These are phyloP conservation scores for Bidens hawaiensis DNA, from an alignment of 140 eudicot genomes.

Conservation along the genomic window DNA sequence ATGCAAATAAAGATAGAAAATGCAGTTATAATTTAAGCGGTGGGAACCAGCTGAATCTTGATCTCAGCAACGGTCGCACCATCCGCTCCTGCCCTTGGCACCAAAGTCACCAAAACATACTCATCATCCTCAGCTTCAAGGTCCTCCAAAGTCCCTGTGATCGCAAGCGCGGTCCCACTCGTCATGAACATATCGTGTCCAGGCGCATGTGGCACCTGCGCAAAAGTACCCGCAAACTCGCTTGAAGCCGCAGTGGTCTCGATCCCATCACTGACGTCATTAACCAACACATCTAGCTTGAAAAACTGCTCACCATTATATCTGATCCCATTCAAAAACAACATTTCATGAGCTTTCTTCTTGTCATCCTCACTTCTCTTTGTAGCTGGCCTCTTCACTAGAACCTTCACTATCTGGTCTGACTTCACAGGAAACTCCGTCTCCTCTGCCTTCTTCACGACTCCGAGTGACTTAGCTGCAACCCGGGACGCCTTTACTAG, in stretches of 20 bases:
- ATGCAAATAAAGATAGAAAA: neutral
- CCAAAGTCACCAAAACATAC: conserved; percentile 26
- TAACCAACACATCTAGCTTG: conserved; percentile 53
- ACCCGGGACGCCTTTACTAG: neutral
- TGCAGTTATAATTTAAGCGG: neutral
- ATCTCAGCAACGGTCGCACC: conserved; percentile 13
- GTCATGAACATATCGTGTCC: conserved; percentile 15
- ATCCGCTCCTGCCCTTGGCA: conserved; percentile 18
- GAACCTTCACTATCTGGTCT: conserved; percentile 17
- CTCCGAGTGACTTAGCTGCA: neutral
- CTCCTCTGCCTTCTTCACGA: conserved; percentile 24
- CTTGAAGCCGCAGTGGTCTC: conserved; percentile 9
- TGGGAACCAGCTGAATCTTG: conserved; percentile 19
- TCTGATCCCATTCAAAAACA: conserved; percentile 45
- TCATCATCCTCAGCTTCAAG: conserved; percentile 55
- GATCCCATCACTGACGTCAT: conserved; percentile 40
- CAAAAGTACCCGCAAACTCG: conserved; percentile 50
- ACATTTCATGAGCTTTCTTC: conserved; percentile 39
- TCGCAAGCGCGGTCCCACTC: conserved; percentile 22
- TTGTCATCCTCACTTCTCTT: conserved; percentile 37
- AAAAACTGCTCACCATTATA: conserved; percentile 25
- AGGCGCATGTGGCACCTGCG: conserved; percentile 23
- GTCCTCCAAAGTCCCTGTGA: conserved; percentile 41
- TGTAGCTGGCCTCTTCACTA: conserved; percentile 36
- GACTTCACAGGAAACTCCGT: conserved; percentile 8